These are phyloP conservation scores for Candida easanensis DNA, from an alignment of 805 yeast species.

Conservation along the genomic window DNA sequence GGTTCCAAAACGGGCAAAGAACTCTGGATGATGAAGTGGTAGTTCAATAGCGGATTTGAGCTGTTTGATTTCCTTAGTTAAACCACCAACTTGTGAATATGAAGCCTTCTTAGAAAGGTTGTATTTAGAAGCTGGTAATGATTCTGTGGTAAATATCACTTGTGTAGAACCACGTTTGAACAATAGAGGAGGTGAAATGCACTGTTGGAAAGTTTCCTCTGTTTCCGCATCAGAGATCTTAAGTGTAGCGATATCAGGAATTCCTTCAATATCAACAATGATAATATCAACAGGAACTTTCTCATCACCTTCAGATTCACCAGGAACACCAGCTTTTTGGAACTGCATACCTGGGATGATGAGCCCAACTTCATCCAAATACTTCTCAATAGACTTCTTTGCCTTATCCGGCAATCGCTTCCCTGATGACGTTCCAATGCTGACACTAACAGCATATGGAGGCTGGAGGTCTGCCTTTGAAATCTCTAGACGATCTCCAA, in stretches of 20 bases:
- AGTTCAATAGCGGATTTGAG: slow-evolving; percentile 69
- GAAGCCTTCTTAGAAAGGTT: slow-evolving; percentile 39
- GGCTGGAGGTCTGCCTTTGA: slow-evolving; percentile 49
- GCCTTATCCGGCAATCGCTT: slow-evolving; percentile 21
- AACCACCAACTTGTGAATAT: slow-evolving; percentile 74
- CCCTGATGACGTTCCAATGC: slow-evolving; percentile 31
- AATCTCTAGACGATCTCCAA: slow-evolving; percentile 53
- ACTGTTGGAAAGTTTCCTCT: slow-evolving; percentile 18
- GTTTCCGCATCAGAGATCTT: slow-evolving; percentile 29
- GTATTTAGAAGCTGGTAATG: slow-evolving; percentile 37
- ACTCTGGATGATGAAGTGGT: slow-evolving; percentile 74
- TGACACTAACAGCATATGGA: slow-evolving; percentile 36
- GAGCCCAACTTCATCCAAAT: slow-evolving; percentile 54
- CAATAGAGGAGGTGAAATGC: slow-evolving; percentile 47
- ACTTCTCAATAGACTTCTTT: slow-evolving; percentile 37
- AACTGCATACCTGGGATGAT: slow-evolving; percentile 54
- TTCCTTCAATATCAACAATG: slow-evolving; percentile 29
- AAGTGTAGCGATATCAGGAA: slow-evolving; percentile 40
- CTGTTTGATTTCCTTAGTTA: slow-evolving; percentile 55
- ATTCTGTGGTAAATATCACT: slow-evolving; percentile 23
- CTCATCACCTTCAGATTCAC: slow-evolving; percentile 18
- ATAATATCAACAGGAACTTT: slow-evolving; percentile 16
- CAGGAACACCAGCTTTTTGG: slow-evolving; percentile 22
- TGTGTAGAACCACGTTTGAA: slow-evolving; percentile 37
- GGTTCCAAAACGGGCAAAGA: slow-evolving; percentile 82